phyloP scores from a whole-genome alignment of 108 stramenopile species.

The Phaeodactylum tricornutum region DNA sequence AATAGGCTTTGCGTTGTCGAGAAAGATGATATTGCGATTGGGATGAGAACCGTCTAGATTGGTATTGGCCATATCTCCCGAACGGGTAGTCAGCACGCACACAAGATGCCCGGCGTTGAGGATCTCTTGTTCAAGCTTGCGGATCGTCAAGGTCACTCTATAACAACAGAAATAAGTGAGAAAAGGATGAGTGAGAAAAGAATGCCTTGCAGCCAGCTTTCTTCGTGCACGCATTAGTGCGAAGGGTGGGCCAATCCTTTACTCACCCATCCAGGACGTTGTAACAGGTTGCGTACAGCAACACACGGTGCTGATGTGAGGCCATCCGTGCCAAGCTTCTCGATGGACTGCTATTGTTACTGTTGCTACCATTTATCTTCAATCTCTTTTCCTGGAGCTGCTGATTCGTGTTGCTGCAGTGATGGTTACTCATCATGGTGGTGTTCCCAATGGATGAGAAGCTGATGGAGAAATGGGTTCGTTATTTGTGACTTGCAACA shows the following conservation, averaged over 20 bases:
- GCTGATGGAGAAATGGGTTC: too few species aligned
- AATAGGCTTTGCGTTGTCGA: slow-evolving; percentile 37
- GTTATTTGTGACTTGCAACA: too few species aligned
- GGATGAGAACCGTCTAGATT: slow-evolving; percentile 40
- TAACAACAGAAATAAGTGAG: background rate
- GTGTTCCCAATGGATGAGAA: too few species aligned
- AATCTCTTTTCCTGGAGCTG: too few species aligned
- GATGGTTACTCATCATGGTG: too few species aligned
- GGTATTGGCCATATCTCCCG: slow-evolving; percentile 36
- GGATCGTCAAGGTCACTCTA: slow-evolving; percentile 54
- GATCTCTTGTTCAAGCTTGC: slow-evolving; percentile 56
- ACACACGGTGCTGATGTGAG: slow-evolving; percentile 25
- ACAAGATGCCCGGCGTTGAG: slow-evolving; percentile 36
- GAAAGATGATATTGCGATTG: slow-evolving; percentile 41
- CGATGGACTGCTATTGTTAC: too few species aligned
- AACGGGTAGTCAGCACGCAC: slow-evolving; percentile 40
- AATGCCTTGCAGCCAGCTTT: background rate
- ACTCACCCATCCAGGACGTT: slow-evolving; percentile 61
- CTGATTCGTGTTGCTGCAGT: too few species aligned
- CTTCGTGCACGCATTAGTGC: background rate
- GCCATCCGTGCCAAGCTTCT: too few species aligned
- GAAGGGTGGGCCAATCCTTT: background rate
- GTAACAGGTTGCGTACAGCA: slow-evolving; percentile 55
- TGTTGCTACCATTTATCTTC: too few species aligned
- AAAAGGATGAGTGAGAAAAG: background rate